A percentile compares a stretch with the other conserved stretches of the same genome.
Evolutionary conservation across 495 filamentous ascomycete species (phyloP).

Genomic region (Aspergillus funiculosus): DNA sequence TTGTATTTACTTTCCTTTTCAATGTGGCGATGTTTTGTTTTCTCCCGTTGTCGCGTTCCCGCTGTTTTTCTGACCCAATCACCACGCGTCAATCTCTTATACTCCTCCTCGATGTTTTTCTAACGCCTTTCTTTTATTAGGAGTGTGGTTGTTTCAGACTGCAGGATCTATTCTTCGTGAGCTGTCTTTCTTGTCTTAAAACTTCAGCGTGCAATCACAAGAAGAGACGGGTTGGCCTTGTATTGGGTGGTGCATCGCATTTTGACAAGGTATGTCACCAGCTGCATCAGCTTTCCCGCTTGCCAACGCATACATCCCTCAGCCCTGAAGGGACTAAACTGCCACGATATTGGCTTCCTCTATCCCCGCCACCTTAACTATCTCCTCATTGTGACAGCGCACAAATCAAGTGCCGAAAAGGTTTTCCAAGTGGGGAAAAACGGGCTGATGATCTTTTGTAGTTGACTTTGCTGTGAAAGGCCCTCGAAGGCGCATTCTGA

Average conservation of each 20-base stretch:
- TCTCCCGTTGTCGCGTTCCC: constrained; percentile 17
- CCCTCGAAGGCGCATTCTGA: constrained; percentile 20
- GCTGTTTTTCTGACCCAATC: constrained; percentile 19
- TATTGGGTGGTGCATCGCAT: constrained; percentile 28
- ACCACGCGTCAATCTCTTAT: constrained; percentile 29
- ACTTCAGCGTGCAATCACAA: constrained; percentile 4
- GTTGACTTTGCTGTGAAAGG: constrained; percentile 19
- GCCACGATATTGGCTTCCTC: constrained; percentile 22
- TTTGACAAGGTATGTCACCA: constrained; percentile 42
- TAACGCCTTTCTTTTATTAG: constrained; percentile 14
- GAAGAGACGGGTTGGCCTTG: constrained; percentile 17
- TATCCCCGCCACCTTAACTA: constrained; percentile 19
- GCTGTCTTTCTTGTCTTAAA: constrained; percentile 2
- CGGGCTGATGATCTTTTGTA: constrained; percentile 28
- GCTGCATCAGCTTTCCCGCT: constrained; percentile 35
- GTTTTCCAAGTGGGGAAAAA: constrained; percentile 20
- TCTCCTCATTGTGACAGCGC: constrained; percentile 27
- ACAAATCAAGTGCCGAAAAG: constrained; percentile 20
- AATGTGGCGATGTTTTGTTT: constrained; percentile 13
- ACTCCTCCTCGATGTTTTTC: constrained; percentile 10
- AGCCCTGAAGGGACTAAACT: constrained; percentile 30
- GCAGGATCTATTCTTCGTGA: constrained; percentile 6
- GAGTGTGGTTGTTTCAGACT: constrained; percentile 9
- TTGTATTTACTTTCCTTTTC: neutral
- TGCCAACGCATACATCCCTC: constrained; percentile 49